phyloP scores from a whole-genome alignment of 805 yeast species.

The Clavispora carvajalis region DNA sequence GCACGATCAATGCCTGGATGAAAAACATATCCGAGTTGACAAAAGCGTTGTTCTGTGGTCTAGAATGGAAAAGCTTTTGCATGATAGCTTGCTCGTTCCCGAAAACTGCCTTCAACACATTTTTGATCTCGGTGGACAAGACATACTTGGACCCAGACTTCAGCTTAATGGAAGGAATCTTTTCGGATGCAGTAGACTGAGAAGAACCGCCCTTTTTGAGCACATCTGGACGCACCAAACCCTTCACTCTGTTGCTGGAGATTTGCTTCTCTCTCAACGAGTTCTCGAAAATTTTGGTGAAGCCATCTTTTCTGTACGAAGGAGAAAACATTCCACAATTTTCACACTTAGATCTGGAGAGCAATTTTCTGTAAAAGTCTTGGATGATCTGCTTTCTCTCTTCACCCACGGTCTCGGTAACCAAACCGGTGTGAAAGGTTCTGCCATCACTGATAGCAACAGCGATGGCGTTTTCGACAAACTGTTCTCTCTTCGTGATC shows the following conservation, averaged over 20 bases:
- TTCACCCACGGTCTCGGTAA: conserved; percentile 80
- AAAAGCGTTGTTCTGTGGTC: conserved; percentile 52
- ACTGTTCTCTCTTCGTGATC: conserved; percentile 57
- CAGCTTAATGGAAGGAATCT: conserved; percentile 50
- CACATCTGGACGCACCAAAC: conserved; percentile 69
- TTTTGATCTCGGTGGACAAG: conserved; percentile 80
- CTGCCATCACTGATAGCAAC: conserved; percentile 74
- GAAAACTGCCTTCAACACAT: conserved; percentile 71
- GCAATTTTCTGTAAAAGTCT: conserved; percentile 67
- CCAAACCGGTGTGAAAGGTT: conserved; percentile 59
- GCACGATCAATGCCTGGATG: conserved; percentile 82
- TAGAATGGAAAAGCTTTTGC: conserved; percentile 72
- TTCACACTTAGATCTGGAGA: conserved; percentile 83
- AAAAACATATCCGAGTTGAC: conserved; percentile 80
- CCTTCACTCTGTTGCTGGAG: conserved; percentile 77
- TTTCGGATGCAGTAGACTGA: conserved; percentile 12
- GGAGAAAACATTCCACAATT: conserved; percentile 97
- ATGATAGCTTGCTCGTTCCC: conserved; percentile 64
- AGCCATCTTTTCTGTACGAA: conserved; percentile 90
- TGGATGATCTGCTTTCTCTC: conserved; percentile 74
- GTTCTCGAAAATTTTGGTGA: conserved; percentile 84
- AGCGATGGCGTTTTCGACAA: conserved; percentile 65
- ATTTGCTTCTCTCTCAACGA: conserved; percentile 78
- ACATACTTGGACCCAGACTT: conserved; percentile 79
- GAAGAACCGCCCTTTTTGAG: conserved; percentile 22